A percentile compares a stretch with the other conserved stretches of the same genome.
These are phyloP conservation scores for Pichia manshurica DNA, from an alignment of 805 yeast genomes.

Conservation along the genomic window DNA sequence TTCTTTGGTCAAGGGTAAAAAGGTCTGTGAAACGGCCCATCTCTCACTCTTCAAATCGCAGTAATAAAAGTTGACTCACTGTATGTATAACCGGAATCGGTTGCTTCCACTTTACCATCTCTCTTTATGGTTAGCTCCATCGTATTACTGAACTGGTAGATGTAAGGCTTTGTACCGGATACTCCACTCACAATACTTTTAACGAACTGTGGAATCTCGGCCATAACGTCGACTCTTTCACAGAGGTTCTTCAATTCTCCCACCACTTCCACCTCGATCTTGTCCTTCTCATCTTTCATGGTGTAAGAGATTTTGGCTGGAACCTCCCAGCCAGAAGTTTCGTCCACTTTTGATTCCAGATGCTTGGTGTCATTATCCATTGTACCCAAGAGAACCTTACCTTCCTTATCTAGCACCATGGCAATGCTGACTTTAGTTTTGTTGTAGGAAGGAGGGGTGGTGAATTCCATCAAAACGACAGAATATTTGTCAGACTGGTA, in stretches of 20 bases:
- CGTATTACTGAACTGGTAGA: slow-evolving; percentile 81
- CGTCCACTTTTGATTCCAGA: slow-evolving; percentile 51
- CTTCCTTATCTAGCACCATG: slow-evolving; percentile 58
- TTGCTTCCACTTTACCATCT: slow-evolving; percentile 34
- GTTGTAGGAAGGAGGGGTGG: slow-evolving; percentile 88
- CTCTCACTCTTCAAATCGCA: slow-evolving; percentile 16
- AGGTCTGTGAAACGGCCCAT: no score
- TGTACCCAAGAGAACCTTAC: slow-evolving; percentile 56
- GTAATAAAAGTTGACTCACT: slow-evolving; percentile 78
- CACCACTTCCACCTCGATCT: slow-evolving; percentile 42
- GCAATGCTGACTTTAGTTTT: slow-evolving; percentile 76
- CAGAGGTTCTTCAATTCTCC: slow-evolving; percentile 62
- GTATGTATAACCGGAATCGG: slow-evolving; percentile 63
- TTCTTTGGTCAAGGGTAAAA: no score
- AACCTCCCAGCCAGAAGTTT: slow-evolving; percentile 86
- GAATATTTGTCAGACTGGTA: slow-evolving; percentile 73
- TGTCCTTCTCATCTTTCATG: slow-evolving; percentile 35
- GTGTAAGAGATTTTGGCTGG: slow-evolving; percentile 64
- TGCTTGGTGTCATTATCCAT: slow-evolving; percentile 62
- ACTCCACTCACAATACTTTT: slow-evolving; percentile 91
- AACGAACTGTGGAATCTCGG: slow-evolving; percentile 90
- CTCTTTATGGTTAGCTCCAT: slow-evolving; percentile 35
- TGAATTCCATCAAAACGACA: slow-evolving; percentile 89
- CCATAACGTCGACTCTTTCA: slow-evolving; percentile 96
- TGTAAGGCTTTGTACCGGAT: slow-evolving; percentile 94